Conservation (phyloP, 1,139 yeast species). For the Diutina pseudorugosa region DNA sequence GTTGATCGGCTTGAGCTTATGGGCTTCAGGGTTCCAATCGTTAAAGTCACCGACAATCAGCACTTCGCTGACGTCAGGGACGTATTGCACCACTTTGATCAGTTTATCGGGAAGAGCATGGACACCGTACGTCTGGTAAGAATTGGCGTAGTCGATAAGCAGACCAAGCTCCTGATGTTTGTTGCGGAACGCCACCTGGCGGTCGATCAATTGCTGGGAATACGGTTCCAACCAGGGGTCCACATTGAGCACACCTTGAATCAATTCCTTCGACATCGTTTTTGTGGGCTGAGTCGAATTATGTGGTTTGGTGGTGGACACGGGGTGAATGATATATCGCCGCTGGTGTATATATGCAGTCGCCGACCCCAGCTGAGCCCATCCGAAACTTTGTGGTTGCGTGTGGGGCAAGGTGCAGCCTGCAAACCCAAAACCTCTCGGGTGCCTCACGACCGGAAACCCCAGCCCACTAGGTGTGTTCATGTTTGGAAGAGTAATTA, state of each 20-base stretch:
- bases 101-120: conserved; percentile 48
- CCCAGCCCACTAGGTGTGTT: too few species aligned
- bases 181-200: conserved; percentile 36
- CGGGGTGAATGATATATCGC: not conserved
- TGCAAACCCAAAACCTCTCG: not conserved
- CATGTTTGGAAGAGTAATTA: too few species aligned
- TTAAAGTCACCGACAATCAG: conserved; percentile 85
- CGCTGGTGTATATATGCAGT: not conserved
- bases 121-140: conserved; percentile 66
- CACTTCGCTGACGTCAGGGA: conserved; percentile 74
- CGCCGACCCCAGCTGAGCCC: not conserved
- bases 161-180: conserved; percentile 33
- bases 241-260: conserved; percentile 48
- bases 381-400: not conserved
- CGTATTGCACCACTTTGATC: conserved; percentile 67
- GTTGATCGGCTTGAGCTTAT: conserved; percentile 40
- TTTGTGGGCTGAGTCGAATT: too few species aligned
- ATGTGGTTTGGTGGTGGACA: too few species aligned
- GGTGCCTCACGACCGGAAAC: not conserved
- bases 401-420: not conserved
- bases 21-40: conserved; percentile 55
- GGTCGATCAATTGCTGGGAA: conserved; percentile 35
- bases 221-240: conserved; percentile 89
- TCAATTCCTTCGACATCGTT: conserved; percentile 6
- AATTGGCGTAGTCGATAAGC: conserved; percentile 36